Evolutionary conservation across 2,329 filamentous ascomycete genomes (phyloP), one percentile per base, ranked within the genome.

Genomic region (Immersiporthe knoxdaviesiana): DNA sequence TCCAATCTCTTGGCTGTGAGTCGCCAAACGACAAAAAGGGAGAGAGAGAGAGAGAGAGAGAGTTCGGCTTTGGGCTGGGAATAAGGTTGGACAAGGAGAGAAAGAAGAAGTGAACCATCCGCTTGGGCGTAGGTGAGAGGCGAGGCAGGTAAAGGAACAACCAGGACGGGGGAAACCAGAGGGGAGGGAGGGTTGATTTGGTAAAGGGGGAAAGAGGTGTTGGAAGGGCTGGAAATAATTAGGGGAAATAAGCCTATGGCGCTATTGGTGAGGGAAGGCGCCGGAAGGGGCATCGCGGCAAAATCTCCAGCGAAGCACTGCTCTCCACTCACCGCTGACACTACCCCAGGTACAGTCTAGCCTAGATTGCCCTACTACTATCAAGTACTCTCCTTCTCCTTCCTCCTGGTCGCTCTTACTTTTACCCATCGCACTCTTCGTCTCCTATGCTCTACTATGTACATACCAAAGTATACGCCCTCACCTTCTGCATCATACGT

Each of bases 21-120:
- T 39, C 65, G 56, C 56, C 8, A 21, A 16, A 21, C 24, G 27
- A 24, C 24, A 44, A 14, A 44, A 3, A 21, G 11, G 56, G 18
- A 52, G 18, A 50, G 16, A 56, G 2, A 30, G 16, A 7, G 52
- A 16, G 52, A 54, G 24, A 14, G 14, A 18, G 32, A 58, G 3
- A 8, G 2, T 35, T 52, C 50, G 66, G 66, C 37, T 44, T 68
- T 66, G 44, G 66, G 47, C 66, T 70, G 69, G 66, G 59, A 66
- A 70, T 64, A 68, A 68, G 35, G 63, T 41, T 59, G 52, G 18
- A 47, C 27, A 24, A 18, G 63, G 27, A 50, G 63, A 6, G n/a
- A n/a, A n/a, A n/a, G n/a, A 16, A 32, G 56, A 59, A 11, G 56
- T 47, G 44, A 47, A 47, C 44, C 44, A 41, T 56, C 12, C 35